These are phyloP conservation scores for Xylaria grammica DNA, from an alignment of 495 filamentous ascomycete species.

Conservation along the genomic window DNA sequence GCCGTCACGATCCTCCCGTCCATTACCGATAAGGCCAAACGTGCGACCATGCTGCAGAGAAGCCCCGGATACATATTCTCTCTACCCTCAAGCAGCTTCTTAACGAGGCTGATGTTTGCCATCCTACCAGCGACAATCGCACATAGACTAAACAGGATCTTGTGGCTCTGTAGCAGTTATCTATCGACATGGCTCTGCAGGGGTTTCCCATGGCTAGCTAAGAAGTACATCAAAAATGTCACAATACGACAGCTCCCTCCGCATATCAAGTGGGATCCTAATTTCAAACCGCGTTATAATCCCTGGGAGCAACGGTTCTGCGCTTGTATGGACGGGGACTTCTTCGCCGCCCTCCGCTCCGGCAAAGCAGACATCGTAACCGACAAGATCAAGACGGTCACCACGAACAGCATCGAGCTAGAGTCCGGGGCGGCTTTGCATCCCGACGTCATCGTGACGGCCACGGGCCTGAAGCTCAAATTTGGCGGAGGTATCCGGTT, in stretches of 20 bases:
- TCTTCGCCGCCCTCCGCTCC: conserved; percentile 64
- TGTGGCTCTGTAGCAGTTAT: conserved; percentile 7
- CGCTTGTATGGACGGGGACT: conserved; percentile 72
- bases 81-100: conserved; percentile 38
- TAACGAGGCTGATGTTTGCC: conserved; percentile 18
- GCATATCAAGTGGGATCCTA: conserved; percentile 62
- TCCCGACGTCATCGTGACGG: conserved; percentile 76
- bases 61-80: conserved; percentile 64
- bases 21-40: conserved; percentile 52
- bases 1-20: conserved; percentile 61
- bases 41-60: conserved; percentile 65
- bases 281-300: conserved; percentile 75
- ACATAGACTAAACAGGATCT: background rate
- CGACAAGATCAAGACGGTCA: conserved; percentile 68
- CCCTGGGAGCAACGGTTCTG: conserved; percentile 82
- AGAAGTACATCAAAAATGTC: conserved; percentile 48
- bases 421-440: conserved; percentile 61
- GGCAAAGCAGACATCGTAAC: conserved; percentile 69
- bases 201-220: conserved; percentile 57
- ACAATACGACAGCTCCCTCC: conserved; percentile 59
- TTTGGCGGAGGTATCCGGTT: conserved; percentile 59
- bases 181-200: conserved; percentile 25
- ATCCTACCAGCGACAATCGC: conserved; percentile 10
- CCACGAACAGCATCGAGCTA: conserved; percentile 61
- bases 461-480: conserved; percentile 70